phyloP scores from a whole-genome alignment of 306 rosid species.

The Elaeagnus macrophylla region DNA sequence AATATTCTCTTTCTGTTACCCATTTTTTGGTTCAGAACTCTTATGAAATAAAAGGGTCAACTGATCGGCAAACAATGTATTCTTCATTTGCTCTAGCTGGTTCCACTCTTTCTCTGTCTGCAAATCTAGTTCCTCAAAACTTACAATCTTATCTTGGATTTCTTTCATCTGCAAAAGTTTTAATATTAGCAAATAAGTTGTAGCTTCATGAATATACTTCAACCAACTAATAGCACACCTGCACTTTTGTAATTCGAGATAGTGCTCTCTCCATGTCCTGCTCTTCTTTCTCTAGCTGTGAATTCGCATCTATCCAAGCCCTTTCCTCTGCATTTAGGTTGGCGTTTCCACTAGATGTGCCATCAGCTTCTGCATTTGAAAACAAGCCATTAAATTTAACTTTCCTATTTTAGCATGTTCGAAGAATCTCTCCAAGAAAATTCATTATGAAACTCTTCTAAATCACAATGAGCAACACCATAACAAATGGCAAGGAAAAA shows the following conservation, averaged over 20 bases:
- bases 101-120: slow-evolving; percentile 62
- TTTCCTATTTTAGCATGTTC: slow-evolving; percentile 5
- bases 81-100: slow-evolving; percentile 64
- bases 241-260: slow-evolving; percentile 46
- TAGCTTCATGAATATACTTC: not conserved
- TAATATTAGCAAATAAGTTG: slow-evolving; percentile 19
- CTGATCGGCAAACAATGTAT: slow-evolving; percentile 60
- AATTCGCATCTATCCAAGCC: slow-evolving; percentile 43
- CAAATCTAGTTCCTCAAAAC: slow-evolving; percentile 59
- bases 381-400: slow-evolving; percentile 14
- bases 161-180: slow-evolving; percentile 52
- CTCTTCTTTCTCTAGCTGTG: slow-evolving; percentile 54
- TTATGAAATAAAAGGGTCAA: slow-evolving; percentile 44
- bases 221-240: slow-evolving; percentile 30
- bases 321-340: slow-evolving; percentile 22
- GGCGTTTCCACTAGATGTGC: slow-evolving; percentile 30
- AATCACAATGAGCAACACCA: not conserved
- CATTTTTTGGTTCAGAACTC: slow-evolving; percentile 27
- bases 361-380: slow-evolving; percentile 41
- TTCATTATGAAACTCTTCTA: not conserved
- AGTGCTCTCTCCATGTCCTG: slow-evolving; percentile 53
- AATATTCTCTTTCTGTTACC: slow-evolving; percentile 22
- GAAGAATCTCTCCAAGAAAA: not conserved
- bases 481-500: not conserved
- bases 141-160: slow-evolving; percentile 50